A percentile compares a stretch with the other conserved stretches of the same genome.
phyloP scores from a whole-genome alignment of 495 filamentous ascomycete genomes.

The Penicillium ucsense region DNA sequence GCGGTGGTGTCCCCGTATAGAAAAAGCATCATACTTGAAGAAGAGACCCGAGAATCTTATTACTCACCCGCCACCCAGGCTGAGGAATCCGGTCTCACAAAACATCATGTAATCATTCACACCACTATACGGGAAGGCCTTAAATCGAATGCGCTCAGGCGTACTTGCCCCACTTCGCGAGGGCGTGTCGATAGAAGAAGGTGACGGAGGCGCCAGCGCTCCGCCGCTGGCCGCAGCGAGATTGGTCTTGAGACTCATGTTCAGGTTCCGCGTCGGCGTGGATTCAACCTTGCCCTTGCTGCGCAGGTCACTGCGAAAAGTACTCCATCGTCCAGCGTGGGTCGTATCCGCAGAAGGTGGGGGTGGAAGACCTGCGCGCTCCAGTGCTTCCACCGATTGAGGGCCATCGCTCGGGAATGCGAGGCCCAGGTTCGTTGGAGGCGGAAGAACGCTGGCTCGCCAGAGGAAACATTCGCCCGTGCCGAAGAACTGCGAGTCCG shows the following conservation, averaged over 20 bases:
- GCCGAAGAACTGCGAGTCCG: slow-evolving; percentile 78
- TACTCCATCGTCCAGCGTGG: slow-evolving; percentile 61
- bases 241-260: slow-evolving; percentile 20
- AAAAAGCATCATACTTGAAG: not conserved
- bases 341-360: slow-evolving; percentile 69
- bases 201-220: slow-evolving; percentile 19
- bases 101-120: slow-evolving; percentile 95
- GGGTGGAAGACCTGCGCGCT: slow-evolving; percentile 46
- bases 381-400: slow-evolving; percentile 28
- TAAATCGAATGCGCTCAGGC: slow-evolving; percentile 73
- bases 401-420: slow-evolving; percentile 27
- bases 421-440: slow-evolving; percentile 34
- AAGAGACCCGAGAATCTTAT: not conserved
- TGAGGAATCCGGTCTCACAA: slow-evolving; percentile 78
- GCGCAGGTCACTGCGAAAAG: slow-evolving; percentile 33
- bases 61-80: slow-evolving; percentile 68
- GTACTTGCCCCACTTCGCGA: slow-evolving; percentile 32
- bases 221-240: slow-evolving; percentile 20
- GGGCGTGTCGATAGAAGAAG: slow-evolving; percentile 14
- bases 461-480: slow-evolving; percentile 98
- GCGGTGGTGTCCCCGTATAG: not conserved
- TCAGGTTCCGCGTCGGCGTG: slow-evolving; percentile 15
- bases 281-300: slow-evolving; percentile 13
- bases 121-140: slow-evolving; percentile 92
- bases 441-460: slow-evolving; percentile 59